phyloP scores from a whole-genome alignment of 495 filamentous ascomycete genomes.

The Lasiosphaeriaceae sp. region DNA sequence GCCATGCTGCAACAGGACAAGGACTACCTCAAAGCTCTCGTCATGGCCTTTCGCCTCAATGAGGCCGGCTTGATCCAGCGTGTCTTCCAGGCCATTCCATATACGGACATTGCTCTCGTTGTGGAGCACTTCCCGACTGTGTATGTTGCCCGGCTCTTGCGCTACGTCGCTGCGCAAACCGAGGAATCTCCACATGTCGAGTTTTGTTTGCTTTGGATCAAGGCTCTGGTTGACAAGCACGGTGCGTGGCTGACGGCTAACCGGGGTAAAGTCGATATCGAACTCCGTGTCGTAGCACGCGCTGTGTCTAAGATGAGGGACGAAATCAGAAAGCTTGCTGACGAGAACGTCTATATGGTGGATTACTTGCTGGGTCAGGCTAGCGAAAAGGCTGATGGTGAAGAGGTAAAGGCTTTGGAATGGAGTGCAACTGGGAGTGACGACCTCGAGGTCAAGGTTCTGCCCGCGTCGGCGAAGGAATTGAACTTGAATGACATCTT shows the following conservation, averaged over 20 bases:
- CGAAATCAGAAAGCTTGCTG: slow-evolving; percentile 68
- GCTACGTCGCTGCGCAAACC: slow-evolving; percentile 81
- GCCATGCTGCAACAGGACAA: slow-evolving; percentile 66
- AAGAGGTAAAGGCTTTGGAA: slow-evolving; percentile 10
- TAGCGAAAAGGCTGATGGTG: slow-evolving; percentile 12
- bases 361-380: slow-evolving; percentile 66
- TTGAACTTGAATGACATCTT: slow-evolving; percentile 28
- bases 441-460: slow-evolving; percentile 14
- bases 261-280: slow-evolving; percentile 67
- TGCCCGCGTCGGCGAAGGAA: slow-evolving; percentile 22
- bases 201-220: slow-evolving; percentile 89
- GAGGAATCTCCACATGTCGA: slow-evolving; percentile 90
- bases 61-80: slow-evolving; percentile 69
- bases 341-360: slow-evolving; percentile 81
- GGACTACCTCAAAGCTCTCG: slow-evolving; percentile 84
- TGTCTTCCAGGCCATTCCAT: slow-evolving; percentile 81
- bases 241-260: slow-evolving; percentile 80
- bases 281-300: slow-evolving; percentile 73
- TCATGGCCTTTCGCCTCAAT: slow-evolving; percentile 96
- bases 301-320: slow-evolving; percentile 73
- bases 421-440: slow-evolving; percentile 11
- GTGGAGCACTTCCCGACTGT: slow-evolving; percentile 75
- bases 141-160: slow-evolving; percentile 77
- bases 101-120: slow-evolving; percentile 69
- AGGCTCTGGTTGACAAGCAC: slow-evolving; percentile 75